phyloP scores from a whole-genome alignment of 2,329 filamentous ascomycete species.

The Cercospora janseana region DNA sequence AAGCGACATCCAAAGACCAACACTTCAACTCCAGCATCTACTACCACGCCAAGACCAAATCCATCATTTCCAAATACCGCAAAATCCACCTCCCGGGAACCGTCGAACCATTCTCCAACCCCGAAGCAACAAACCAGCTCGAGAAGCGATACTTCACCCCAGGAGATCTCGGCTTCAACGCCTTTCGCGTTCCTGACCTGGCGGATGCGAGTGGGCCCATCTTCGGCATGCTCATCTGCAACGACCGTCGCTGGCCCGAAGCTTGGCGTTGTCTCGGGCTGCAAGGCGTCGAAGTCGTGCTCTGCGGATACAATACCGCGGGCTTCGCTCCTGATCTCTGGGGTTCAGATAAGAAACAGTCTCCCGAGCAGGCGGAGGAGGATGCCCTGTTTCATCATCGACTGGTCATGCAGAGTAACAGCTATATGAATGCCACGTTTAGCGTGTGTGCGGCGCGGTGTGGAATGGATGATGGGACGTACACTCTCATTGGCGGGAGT shows the following conservation, averaged over 20 bases:
- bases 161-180: constrained; percentile 53
- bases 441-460: constrained; percentile 51
- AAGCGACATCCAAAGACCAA: constrained; percentile 44
- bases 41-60: constrained; percentile 46
- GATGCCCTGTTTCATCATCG: constrained; percentile 53
- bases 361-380: constrained; percentile 45
- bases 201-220: constrained; percentile 45
- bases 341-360: constrained; percentile 43
- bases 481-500: constrained; percentile 48
- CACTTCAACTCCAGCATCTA: constrained; percentile 54
- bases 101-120: constrained; percentile 48
- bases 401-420: constrained; percentile 51
- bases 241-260: constrained; percentile 55
- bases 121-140: constrained; percentile 51
- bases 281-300: constrained; percentile 49
- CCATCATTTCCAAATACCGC: constrained; percentile 52
- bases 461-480: constrained; percentile 51
- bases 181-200: constrained; percentile 51
- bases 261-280: constrained; percentile 52
- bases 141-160: constrained; percentile 56
- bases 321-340: constrained; percentile 49
- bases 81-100: constrained; percentile 56
- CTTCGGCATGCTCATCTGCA: constrained; percentile 56
- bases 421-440: constrained; percentile 54
- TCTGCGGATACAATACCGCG: constrained; percentile 54